phyloP scores from a whole-genome alignment of 352 stramenopile genomes.

The Pythium chondricola region DNA sequence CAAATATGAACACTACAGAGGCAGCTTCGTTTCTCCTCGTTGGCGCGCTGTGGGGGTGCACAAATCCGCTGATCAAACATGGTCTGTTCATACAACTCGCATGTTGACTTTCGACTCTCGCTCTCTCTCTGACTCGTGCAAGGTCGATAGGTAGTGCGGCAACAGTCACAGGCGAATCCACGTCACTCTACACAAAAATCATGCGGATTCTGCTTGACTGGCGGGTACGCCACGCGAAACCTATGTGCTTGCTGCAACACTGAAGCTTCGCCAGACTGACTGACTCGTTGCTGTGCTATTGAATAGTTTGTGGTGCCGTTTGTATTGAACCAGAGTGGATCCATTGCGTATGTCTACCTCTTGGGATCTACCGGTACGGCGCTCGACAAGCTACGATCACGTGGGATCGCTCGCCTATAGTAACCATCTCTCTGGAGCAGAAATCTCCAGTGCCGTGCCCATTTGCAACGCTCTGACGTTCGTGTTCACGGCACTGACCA shows the following conservation, averaged over 20 bases:
- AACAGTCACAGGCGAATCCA: too few relatives aligned
- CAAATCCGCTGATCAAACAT: slow-evolving; percentile 80
- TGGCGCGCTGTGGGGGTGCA: slow-evolving; percentile 82
- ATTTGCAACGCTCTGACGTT: slow-evolving; percentile 88
- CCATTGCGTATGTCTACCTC: slow-evolving; percentile 71
- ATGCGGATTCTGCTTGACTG: too few relatives aligned
- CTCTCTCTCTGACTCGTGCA: too few relatives aligned
- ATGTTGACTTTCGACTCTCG: too few relatives aligned
- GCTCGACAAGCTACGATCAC: neutral
- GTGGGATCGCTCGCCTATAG: neutral
- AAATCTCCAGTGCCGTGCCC: slow-evolving; percentile 80
- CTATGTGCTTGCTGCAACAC: too few relatives aligned
- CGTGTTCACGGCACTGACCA: slow-evolving; percentile 83
- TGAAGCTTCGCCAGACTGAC: too few relatives aligned
- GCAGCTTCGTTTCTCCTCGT: slow-evolving; percentile 83
- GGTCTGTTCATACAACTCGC: too few relatives aligned
- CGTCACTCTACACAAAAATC: too few relatives aligned
- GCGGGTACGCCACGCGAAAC: too few relatives aligned
- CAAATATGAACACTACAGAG: too few relatives aligned
- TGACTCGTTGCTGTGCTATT: too few relatives aligned
- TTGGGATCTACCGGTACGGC: slow-evolving; percentile 57
- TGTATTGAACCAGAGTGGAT: slow-evolving; percentile 77
- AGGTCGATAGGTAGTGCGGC: too few relatives aligned
- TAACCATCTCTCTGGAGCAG: slow-evolving; percentile 18
- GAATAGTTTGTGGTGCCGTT: slow-evolving; percentile 79